These are phyloP conservation scores for Lichtheimia ramosa DNA, from an alignment of 371 early-diverging fungal genomes.

Conservation along the genomic window DNA sequence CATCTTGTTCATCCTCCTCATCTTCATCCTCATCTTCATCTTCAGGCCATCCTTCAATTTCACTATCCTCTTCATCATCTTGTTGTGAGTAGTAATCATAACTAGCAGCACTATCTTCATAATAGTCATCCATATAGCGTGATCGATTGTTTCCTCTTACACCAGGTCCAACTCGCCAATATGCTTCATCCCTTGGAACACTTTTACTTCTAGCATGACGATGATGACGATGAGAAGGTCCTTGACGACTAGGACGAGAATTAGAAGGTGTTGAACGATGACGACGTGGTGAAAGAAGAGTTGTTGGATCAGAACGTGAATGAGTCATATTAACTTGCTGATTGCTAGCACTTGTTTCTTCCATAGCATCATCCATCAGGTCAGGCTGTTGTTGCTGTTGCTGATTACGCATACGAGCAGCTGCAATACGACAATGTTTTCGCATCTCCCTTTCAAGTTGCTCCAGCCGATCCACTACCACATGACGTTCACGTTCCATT, in stretches of 20 bases:
- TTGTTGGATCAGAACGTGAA: not conserved
- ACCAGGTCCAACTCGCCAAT: not conserved
- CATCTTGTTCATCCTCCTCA: not conserved
- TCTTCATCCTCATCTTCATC: constrained; percentile 7
- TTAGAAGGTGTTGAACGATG: not conserved
- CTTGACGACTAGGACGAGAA: too few relatives aligned
- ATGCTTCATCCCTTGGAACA: not conserved
- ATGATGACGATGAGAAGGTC: not conserved
- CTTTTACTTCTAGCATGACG: constrained; percentile 1
- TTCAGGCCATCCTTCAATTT: not conserved
- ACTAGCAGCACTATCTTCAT: not conserved
- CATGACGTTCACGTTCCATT: not conserved
- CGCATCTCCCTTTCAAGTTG: not conserved
- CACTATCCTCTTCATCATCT: not conserved
- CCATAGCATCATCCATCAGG: not conserved
- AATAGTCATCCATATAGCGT: not conserved
- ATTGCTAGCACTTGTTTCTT: not conserved
- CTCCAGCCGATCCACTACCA: constrained; percentile 4
- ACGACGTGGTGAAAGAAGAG: not conserved
- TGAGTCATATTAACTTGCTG: not conserved
- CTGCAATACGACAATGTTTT: not conserved
- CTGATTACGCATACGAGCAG: not conserved
- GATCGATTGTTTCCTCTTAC: not conserved
- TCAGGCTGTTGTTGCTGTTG: not conserved
- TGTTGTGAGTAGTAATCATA: constrained; percentile 3